A percentile compares a stretch with the other conserved stretches of the same genome.
Conservation (phyloP, 1,284 basidiomycete species). For the Ustilago hordei region DNA sequence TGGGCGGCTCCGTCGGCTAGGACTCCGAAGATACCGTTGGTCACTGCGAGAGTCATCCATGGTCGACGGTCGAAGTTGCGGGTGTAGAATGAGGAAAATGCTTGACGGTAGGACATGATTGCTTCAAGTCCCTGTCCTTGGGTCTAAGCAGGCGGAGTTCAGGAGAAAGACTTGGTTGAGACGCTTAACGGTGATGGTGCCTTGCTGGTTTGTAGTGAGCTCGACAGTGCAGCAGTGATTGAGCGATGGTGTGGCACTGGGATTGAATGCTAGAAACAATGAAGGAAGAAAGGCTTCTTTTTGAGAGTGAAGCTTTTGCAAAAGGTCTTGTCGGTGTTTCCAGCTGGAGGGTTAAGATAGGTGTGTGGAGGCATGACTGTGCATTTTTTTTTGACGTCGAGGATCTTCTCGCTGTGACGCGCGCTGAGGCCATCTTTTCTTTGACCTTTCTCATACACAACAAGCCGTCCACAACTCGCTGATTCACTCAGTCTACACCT, state of each 20-base stretch:
- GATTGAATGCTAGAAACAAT: neutral
- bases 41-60: slow-evolving; percentile 65
- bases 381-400: neutral
- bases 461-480: neutral
- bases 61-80: slow-evolving; percentile 63
- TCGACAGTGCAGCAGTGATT: too few relatives aligned
- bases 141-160: neutral
- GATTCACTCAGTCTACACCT: neutral
- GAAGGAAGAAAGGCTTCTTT: neutral
- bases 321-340: neutral
- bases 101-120: slow-evolving; percentile 44
- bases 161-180: neutral
- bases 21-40: slow-evolving; percentile 62
- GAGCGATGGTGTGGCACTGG: neutral
- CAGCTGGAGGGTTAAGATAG: slow-evolving; percentile 8
- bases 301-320: neutral
- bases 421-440: slow-evolving; percentile 16
- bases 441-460: neutral
- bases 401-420: slow-evolving; percentile 7
- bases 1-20: slow-evolving; percentile 66
- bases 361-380: slow-evolving; percentile 46
- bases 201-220: too few relatives aligned
- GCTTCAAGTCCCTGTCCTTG: neutral
- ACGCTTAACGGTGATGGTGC: neutral
- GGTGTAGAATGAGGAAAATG: slow-evolving; percentile 62